phyloP scores from a whole-genome alignment of 495 filamentous ascomycete species.

The Cryomyces antarcticus region DNA sequence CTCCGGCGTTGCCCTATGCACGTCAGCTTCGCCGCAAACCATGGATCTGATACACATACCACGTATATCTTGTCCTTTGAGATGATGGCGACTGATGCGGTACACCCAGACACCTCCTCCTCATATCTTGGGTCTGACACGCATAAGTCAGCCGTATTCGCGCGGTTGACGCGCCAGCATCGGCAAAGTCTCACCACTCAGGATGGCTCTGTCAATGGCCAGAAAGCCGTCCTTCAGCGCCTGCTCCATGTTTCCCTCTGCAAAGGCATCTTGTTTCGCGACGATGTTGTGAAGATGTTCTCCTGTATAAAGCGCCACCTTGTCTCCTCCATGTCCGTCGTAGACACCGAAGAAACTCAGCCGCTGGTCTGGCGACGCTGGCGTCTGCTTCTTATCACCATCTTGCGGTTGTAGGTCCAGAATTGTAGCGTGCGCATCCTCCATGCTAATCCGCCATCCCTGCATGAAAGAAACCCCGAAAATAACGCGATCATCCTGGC shows the following conservation, averaged over 20 bases:
- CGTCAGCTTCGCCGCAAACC: not conserved
- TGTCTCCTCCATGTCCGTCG: conserved; percentile 92
- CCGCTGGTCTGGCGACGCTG: conserved; percentile 41
- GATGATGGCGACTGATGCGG: conserved; percentile 75
- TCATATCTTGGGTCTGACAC: conserved; percentile 75
- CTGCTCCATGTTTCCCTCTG: conserved; percentile 78
- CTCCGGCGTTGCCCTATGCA: conserved; percentile 76
- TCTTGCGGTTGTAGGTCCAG: conserved; percentile 63
- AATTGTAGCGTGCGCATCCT: conserved; percentile 77
- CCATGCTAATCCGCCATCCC: conserved; percentile 99
- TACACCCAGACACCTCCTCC: conserved; percentile 95
- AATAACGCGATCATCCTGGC: conserved; percentile 78
- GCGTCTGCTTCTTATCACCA: conserved; percentile 33
- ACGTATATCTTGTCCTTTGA: conserved; percentile 84
- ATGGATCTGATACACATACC: conserved; percentile 33
- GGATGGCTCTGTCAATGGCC: conserved; percentile 84
- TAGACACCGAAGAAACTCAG: conserved; percentile 96
- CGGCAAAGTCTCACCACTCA: conserved; percentile 48
- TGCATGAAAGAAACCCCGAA: conserved; percentile 98
- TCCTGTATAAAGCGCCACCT: conserved; percentile 82
- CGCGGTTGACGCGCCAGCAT: conserved; percentile 1
- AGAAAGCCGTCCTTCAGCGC: conserved; percentile 93
- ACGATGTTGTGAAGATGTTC: conserved; percentile 87
- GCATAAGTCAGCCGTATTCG: conserved; percentile 9
- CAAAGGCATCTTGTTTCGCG: conserved; percentile 82